Percentiles rank a stretch among this genome's conserved stretches.
These are phyloP conservation scores for Jatropha curcas DNA, from an alignment of 345 rosid genomes.

Conservation along the genomic window DNA sequence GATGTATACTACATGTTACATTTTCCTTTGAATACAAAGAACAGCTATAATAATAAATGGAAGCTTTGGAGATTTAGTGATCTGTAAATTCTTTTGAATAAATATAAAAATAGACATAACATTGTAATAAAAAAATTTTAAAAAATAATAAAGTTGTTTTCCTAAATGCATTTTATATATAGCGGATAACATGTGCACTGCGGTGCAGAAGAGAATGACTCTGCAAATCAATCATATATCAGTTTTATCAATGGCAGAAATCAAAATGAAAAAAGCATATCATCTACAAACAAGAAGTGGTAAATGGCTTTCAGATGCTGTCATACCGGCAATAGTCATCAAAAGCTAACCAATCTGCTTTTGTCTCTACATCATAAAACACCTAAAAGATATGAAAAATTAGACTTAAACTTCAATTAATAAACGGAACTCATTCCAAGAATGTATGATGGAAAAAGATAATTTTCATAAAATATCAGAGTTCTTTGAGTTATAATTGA, in stretches of 20 bases:
- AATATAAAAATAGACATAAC: neutral
- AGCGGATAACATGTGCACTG: neutral
- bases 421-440: neutral
- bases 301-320: conserved; percentile 15
- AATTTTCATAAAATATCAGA: neutral
- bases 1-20: neutral
- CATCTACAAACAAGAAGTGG: conserved; percentile 13
- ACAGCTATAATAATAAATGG: neutral
- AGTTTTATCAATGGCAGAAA: neutral
- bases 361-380: conserved; percentile 63
- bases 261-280: neutral
- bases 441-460: neutral
- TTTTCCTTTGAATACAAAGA: neutral
- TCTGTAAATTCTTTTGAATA: neutral
- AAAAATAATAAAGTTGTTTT: neutral
- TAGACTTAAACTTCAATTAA: neutral
- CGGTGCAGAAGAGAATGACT: neutral
- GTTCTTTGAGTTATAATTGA: neutral
- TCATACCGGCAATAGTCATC: conserved; percentile 75
- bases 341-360: conserved; percentile 69
- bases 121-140: neutral
- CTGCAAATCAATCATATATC: neutral
- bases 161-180: neutral
- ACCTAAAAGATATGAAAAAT: conserved; percentile 33
- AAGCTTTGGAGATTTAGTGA: neutral